These are phyloP conservation scores for Tinospora cordifolia DNA, from an alignment of 164 flowering plant species.

Conservation along the genomic window DNA sequence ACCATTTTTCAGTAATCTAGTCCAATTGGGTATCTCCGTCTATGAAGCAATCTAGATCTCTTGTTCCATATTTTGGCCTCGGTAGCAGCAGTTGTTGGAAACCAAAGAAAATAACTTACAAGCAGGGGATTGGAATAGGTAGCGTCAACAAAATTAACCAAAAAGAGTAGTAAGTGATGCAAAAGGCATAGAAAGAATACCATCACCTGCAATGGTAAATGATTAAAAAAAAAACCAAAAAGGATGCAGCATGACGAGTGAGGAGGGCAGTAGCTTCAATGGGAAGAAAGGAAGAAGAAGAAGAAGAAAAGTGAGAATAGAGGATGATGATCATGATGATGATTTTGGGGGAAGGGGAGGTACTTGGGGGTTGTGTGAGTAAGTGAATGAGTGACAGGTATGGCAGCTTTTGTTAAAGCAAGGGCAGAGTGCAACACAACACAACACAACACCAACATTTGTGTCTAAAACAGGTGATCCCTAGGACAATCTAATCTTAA, in stretches of 20 bases:
- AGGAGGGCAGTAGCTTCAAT: neutral
- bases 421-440: neutral
- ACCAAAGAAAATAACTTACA: too few relatives aligned
- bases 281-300: constrained; percentile 1
- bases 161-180: too few relatives aligned
- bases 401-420: constrained; percentile 3
- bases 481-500: neutral
- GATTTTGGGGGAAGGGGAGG: neutral
- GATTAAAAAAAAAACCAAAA: too few relatives aligned
- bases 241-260: too few relatives aligned
- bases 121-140: too few relatives aligned
- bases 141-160: too few relatives aligned
- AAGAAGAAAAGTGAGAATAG: neutral
- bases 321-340: neutral
- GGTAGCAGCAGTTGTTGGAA: constrained; percentile 21
- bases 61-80: too few relatives aligned
- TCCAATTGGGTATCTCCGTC: too few relatives aligned
- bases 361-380: neutral
- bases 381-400: neutral
- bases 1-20: too few relatives aligned
- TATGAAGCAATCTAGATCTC: too few relatives aligned
- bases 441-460: neutral
- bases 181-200: too few relatives aligned
- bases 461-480: neutral
- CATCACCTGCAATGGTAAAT: too few relatives aligned